Base-by-base conservation (phyloP, 371 early-diverging fungal genomes). In the Actinomortierella wolfii region DNA sequence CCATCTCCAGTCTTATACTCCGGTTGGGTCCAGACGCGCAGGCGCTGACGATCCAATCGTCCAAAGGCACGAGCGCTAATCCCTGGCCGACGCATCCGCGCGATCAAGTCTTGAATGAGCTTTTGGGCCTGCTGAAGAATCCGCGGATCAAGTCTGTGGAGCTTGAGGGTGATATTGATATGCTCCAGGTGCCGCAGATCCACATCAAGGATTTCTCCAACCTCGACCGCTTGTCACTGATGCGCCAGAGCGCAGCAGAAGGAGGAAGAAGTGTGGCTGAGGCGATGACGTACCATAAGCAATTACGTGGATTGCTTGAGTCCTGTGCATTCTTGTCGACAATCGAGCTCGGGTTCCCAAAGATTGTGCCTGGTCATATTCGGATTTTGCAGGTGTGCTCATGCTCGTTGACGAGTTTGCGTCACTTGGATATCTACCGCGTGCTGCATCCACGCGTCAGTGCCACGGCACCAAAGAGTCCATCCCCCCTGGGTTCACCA, bases 201-300 rank as follows among this genome's bases (percentile, higher is more conserved):
- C 57, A 61, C 15, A 57, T 61, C 28, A 65, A 61, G 66, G 73
- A 65, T 26, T 61, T 71, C 42, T 55, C 62, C n/a, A 71, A 65
- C 42, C 51, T 71, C 43, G 62, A 65, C 34, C 58, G 57, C 25
- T 56, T 71, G 25, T 58, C 60, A 13, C 55, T 71, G 43, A 65
- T 65, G 61, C 34, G 34, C 11, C 34, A 34, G 11, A 4, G 34
- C 7, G 11, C 49, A 44, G 20, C n/a, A 3, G 51, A 42, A 3
- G 20, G 47, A 11, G 43, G 48, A 20, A 28, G 17, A 20, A 29
- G 18, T 51, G 15, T 11, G 28, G 49, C 20, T 51, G 15, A 21
- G 28, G 49, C 20, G 25, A n/a, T 48, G 11, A 14, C 29, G 47
- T 14, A 55, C 41, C 39, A 44, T 15, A 28, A 2, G 39, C 55